These are phyloP conservation scores for Stephanodiscus minutulus DNA, from an alignment of 108 stramenopile species.

Conservation along the genomic window DNA sequence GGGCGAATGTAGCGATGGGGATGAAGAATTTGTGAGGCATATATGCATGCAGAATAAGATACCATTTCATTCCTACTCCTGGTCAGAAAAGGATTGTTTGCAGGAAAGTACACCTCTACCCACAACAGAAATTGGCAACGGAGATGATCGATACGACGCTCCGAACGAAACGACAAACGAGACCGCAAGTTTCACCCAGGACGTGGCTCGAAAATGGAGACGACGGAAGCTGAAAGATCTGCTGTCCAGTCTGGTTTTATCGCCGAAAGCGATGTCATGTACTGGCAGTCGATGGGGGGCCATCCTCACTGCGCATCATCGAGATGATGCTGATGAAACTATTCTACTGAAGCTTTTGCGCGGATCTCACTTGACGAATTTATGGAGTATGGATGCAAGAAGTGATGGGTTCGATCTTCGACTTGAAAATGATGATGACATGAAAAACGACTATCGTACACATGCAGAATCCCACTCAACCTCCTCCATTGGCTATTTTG, in stretches of 20 bases:
- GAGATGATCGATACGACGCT: slow-evolving; percentile 27
- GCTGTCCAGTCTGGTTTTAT: slow-evolving; percentile 25
- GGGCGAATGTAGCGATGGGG: slow-evolving; percentile 64
- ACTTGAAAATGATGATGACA: background rate
- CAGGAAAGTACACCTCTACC: background rate
- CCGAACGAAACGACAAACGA: slow-evolving; percentile 2
- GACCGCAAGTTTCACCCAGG: slow-evolving; percentile 73
- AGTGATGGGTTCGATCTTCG: slow-evolving; percentile 38
- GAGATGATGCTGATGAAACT: slow-evolving; percentile 83
- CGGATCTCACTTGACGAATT: slow-evolving; percentile 80
- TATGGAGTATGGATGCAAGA: slow-evolving; percentile 64
- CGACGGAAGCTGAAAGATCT: slow-evolving; percentile 45
- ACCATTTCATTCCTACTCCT: slow-evolving; percentile 62
- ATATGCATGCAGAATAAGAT: slow-evolving; percentile 52
- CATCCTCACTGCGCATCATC: slow-evolving; percentile 85
- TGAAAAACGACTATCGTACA: background rate
- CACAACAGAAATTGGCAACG: background rate
- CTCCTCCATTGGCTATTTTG: slow-evolving; percentile 50
- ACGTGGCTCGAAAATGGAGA: slow-evolving; percentile 81
- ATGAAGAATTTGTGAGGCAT: slow-evolving; percentile 64
- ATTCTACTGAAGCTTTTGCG: slow-evolving; percentile 81
- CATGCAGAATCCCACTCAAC: background rate
- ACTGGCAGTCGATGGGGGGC: slow-evolving; percentile 49
- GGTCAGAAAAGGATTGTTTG: slow-evolving; percentile 51
- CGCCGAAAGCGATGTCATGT: background rate